phyloP scores from a whole-genome alignment of 768 basidiomycete genomes.

The Epithele typhae region DNA sequence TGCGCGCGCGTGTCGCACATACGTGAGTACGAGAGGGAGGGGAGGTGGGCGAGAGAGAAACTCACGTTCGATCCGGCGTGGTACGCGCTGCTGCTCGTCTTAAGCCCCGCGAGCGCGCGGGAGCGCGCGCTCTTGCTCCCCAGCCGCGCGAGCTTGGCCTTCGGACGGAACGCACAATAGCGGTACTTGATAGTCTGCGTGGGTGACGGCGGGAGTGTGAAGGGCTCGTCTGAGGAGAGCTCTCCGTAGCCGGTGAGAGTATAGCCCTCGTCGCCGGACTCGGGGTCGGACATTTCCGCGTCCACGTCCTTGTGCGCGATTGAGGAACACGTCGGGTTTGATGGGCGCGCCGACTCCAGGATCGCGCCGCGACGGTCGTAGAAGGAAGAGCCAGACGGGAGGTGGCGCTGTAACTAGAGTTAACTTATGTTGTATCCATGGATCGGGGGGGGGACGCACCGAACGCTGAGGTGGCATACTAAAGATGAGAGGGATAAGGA shows the following conservation, averaged over 20 bases:
- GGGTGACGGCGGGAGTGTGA: constrained; percentile 14
- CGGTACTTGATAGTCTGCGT: constrained; percentile 19
- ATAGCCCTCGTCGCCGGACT: constrained; percentile 9
- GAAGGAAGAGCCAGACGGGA: neutral
- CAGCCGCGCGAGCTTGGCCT: constrained; percentile 14
- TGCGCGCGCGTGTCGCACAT: no score
- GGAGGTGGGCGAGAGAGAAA: no score
- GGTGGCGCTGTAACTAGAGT: no score
- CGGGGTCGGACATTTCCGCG: neutral
- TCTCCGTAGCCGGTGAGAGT: constrained; percentile 15
- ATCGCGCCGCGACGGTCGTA: neutral
- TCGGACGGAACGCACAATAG: constrained; percentile 16
- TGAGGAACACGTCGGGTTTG: no score
- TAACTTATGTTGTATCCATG: no score
- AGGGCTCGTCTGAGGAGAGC: constrained; percentile 5
- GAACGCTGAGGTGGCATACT: no score
- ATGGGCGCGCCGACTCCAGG: neutral
- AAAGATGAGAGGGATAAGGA: no score
- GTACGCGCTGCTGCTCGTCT: constrained; percentile 7
- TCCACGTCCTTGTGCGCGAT: no score
- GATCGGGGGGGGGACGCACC: no score
- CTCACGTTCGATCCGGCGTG: no score
- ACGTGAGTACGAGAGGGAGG: no score
- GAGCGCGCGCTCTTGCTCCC: constrained; percentile 8
- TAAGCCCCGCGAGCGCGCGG: constrained; percentile 8